Evolutionary conservation across 2,329 filamentous ascomycete species (phyloP).

Genomic region (Sporothrix sp.): DNA sequence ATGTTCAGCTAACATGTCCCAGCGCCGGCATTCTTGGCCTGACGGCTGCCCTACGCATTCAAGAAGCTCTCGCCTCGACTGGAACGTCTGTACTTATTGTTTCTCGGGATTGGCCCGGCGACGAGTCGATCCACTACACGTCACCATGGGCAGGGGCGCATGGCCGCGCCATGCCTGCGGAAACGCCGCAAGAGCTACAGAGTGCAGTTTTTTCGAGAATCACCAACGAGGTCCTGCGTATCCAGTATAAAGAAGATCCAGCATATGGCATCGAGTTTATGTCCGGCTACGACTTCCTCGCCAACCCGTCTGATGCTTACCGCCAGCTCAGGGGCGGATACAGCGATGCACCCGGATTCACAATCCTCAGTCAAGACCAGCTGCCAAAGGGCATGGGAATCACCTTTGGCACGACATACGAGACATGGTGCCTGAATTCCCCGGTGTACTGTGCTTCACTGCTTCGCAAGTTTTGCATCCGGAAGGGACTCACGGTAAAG

Average conservation of each 20-base stretch:
- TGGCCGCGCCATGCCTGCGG: not conserved
- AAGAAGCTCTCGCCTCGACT: conserved; percentile 20
- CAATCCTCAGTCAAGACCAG: conserved; percentile 27
- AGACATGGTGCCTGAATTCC: conserved; percentile 43
- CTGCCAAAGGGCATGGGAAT: conserved; percentile 30
- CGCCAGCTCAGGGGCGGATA: not conserved
- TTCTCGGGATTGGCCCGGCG: conserved; percentile 34
- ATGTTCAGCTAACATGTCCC: not conserved
- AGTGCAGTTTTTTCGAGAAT: not conserved
- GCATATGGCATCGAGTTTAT: conserved; percentile 37
- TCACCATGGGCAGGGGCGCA: not conserved
- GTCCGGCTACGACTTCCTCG: conserved; percentile 41
- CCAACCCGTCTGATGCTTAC: conserved; percentile 33
- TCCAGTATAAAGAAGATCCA: conserved; percentile 28
- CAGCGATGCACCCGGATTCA: conserved; percentile 26
- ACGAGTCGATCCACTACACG: conserved; percentile 14
- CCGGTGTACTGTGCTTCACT: conserved; percentile 41
- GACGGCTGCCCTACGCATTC: not conserved
- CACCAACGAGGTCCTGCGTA: conserved; percentile 20
- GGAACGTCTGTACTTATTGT: conserved; percentile 29
- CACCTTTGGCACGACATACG: conserved; percentile 37
- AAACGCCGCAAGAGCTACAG: not conserved
- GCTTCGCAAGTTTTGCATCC: conserved; percentile 28
- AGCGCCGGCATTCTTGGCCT: conserved; percentile 2
- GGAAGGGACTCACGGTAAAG: conserved; percentile 27